Evolutionary conservation across 1,139 yeast species (phyloP), one percentile per base, ranked within the genome.

Genomic region (Candida sp.): DNA sequence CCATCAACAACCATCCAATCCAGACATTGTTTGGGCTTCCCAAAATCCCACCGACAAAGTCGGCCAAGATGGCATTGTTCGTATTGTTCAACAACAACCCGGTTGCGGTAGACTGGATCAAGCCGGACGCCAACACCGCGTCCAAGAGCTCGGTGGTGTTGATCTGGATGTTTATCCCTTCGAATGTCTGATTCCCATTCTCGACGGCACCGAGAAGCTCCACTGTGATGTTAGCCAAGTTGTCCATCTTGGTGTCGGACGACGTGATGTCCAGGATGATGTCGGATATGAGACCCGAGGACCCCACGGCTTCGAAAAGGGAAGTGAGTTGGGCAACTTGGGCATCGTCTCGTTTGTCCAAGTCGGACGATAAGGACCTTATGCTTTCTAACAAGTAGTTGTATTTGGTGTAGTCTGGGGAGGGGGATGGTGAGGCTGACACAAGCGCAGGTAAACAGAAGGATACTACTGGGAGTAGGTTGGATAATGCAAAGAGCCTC

Each of bases 181-280:
- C 74, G 58, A 80, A 75, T 3, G 83, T 83, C 50, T 72, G 71
- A 58, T 83, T 82, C 40, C 70, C 69, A 35, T 75, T 37, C 5
- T 41, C 33, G 23, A 50, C 17, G 11, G 37, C 28, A 9, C 41
- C 41, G 22, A 51, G 25, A 12, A 47, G 49, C 12, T 48, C 43
- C 25, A 58, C 52, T 6, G 65, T 53, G 9, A 56, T n/a, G 47
- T 64, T 59, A 8, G 68, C 66, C 12, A 71, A 50, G 33, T 52
- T 58, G 47, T 67, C 63, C 52, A 69, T 62, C 43, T 65, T 54
- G 7, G 46, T 39, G 41, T 51, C 46, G 3, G 50, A 44, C 11
- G 50, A 43, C 0, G 80, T 75, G 3, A 75, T 61, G 43, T 63
- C 69, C 44, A 67, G 64, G 42, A 76, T 55, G 6, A 71, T 58